These are phyloP conservation scores for Aureobasidium vineae DNA, from an alignment of 2,329 filamentous ascomycete genomes.

Conservation along the genomic window DNA sequence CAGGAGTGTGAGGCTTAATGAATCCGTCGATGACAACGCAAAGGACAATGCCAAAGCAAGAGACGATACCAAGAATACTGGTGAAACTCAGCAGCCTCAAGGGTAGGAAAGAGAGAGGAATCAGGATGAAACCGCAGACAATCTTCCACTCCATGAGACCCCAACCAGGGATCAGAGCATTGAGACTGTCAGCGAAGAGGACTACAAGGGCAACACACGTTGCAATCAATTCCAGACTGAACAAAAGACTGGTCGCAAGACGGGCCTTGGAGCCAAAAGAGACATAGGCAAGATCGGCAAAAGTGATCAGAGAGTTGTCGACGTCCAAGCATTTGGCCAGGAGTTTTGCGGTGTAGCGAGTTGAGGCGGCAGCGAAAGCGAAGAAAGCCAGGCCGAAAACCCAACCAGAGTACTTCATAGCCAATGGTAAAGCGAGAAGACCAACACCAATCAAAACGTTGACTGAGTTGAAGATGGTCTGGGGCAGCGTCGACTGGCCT, in stretches of 20 bases:
- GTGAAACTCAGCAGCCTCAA: conserved; percentile 83
- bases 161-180: conserved; percentile 71
- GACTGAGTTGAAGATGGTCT: conserved; percentile 95
- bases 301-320: conserved; percentile 82
- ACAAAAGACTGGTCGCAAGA: conserved; percentile 77
- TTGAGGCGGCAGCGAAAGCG: conserved; percentile 69
- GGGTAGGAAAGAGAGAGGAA: conserved; percentile 82
- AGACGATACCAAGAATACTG: conserved; percentile 88
- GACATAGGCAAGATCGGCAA: conserved; percentile 88
- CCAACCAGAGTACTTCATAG: conserved; percentile 85
- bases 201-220: conserved; percentile 88
- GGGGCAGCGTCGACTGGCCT: conserved; percentile 90
- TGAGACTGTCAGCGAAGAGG: conserved; percentile 90
- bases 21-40: conserved; percentile 85
- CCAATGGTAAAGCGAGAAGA: conserved; percentile 82
- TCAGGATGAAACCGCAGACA: conserved; percentile 71
- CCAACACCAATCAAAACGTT: conserved; percentile 91
- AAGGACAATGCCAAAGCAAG: conserved; percentile 80
- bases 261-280: conserved; percentile 83
- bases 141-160: conserved; percentile 77
- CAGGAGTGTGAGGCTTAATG: conserved; percentile 72
- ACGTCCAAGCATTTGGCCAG: conserved; percentile 86
- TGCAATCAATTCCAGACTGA: conserved; percentile 81
- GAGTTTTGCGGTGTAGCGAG: conserved; percentile 80
- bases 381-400: conserved; percentile 75